Percentiles rank a stretch among this genome's conserved stretches.
Evolutionary conservation across 1,284 basidiomycete genomes (phyloP).

Genomic region (Ceratobasidium sp.): DNA sequence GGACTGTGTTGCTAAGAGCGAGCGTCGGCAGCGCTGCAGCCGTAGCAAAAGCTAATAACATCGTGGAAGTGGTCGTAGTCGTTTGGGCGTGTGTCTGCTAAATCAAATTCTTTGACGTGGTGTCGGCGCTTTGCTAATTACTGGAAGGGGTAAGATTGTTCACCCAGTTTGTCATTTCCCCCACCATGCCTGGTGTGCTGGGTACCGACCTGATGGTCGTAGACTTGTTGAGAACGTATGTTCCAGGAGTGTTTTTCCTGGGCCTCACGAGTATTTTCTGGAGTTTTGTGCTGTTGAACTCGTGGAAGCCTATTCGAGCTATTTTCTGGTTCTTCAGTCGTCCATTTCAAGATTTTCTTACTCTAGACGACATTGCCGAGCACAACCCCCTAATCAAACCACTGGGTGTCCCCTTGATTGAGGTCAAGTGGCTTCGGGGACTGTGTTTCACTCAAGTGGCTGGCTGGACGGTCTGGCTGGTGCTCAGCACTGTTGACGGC

Average conservation of each 20-base stretch:
- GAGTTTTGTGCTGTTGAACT: background rate
- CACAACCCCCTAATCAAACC: constrained; percentile 41
- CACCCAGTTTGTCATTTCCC: constrained; percentile 1
- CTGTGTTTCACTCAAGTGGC: constrained; percentile 42
- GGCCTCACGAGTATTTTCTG: background rate
- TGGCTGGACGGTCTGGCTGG: constrained; percentile 36
- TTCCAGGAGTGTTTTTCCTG: constrained; percentile 21
- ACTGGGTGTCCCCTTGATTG: constrained; percentile 24
- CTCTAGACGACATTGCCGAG: constrained; percentile 48
- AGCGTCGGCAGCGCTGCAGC: constrained; percentile 32
- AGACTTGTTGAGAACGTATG: constrained; percentile 19
- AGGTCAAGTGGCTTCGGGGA: constrained; percentile 40
- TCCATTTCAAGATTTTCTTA: constrained; percentile 49
- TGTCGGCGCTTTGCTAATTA: constrained; percentile 14
- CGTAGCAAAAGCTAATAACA: constrained; percentile 40
- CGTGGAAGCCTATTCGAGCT: constrained; percentile 35
- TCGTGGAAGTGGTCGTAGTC: constrained; percentile 27
- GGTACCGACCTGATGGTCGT: constrained; percentile 10
- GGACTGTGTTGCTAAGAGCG: constrained; percentile 19
- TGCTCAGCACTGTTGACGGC: constrained; percentile 8
- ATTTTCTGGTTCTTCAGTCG: constrained; percentile 26
- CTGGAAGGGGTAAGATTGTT: background rate
- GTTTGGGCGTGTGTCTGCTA: constrained; percentile 12
- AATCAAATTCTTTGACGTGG: constrained; percentile 34
- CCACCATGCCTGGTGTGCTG: constrained; percentile 7